Conservation (phyloP, 164 flowering plant species). For the Magnolia kwangsiensis region DNA sequence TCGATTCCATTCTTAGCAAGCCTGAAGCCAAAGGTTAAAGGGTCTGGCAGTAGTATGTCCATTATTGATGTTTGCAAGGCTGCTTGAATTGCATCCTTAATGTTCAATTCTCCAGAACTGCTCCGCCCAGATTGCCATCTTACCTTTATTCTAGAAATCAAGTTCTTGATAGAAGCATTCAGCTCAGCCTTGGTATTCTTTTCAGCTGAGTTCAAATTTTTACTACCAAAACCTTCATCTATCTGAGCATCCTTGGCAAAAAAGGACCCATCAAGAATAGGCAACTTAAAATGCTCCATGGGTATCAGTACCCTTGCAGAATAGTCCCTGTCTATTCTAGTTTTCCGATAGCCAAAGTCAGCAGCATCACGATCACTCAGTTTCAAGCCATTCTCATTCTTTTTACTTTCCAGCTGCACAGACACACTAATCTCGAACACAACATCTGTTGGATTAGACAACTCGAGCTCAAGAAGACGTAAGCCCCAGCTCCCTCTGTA, state of each 20-base stretch:
- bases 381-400: constrained; percentile 27
- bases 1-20: constrained; percentile 34
- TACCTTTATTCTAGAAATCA: constrained; percentile 86
- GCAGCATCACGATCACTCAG: constrained; percentile 35
- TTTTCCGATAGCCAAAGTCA: constrained; percentile 70
- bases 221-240: constrained; percentile 34
- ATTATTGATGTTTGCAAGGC: constrained; percentile 92
- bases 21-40: constrained; percentile 91
- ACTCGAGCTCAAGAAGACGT: constrained; percentile 93
- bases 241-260: constrained; percentile 49
- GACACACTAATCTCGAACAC: constrained; percentile 84
- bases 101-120: constrained; percentile 88
- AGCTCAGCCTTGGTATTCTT: constrained; percentile 80
- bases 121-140: constrained; percentile 95
- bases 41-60: constrained; percentile 94
- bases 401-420: constrained; percentile 60
- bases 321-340: constrained; percentile 92
- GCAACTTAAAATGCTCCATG: constrained; percentile 90
- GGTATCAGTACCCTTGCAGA: constrained; percentile 94
- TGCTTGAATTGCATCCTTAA: constrained; percentile 82
- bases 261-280: constrained; percentile 83
- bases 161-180: constrained; percentile 74
- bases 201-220: constrained; percentile 55
- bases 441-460: constrained; percentile 95
- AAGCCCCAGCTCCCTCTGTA: constrained; percentile 97